Percentiles rank a stretch among this genome's conserved stretches.
These are phyloP conservation scores for Gynochthodes officinalis DNA, from an alignment of 257 asterid species.

Conservation along the genomic window DNA sequence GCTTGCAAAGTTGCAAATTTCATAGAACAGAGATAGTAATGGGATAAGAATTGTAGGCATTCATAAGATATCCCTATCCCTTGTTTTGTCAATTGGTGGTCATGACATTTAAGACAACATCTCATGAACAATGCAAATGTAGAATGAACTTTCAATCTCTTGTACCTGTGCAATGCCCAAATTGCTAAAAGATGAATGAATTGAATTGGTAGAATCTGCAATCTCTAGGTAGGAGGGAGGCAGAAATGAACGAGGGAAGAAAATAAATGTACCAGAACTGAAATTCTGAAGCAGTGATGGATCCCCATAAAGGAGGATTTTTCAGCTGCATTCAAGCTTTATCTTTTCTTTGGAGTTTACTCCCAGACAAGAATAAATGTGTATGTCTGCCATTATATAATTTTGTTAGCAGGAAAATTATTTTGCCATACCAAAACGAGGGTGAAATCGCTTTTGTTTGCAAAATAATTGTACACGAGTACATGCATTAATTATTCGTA, in stretches of 20 bases:
- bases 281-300: constrained; percentile 6
- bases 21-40: no score
- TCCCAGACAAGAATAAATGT: no score
- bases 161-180: not conserved
- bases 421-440: not conserved
- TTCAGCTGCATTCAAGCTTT: not conserved
- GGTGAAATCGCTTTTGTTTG: not conserved
- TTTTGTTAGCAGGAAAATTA: no score
- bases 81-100: not conserved
- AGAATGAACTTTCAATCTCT: not conserved
- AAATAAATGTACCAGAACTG: not conserved
- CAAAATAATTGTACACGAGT: no score
- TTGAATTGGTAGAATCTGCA: not conserved
- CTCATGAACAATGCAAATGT: not conserved
- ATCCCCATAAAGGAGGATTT: constrained; percentile 15
- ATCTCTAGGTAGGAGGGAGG: not conserved
- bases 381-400: not conserved
- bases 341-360: not conserved
- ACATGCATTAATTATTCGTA: no score
- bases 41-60: not conserved
- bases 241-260: not conserved
- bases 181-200: not conserved
- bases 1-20: no score
- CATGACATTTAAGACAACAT: not conserved
- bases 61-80: not conserved